These are phyloP conservation scores for Yarrowia hollandica DNA, from an alignment of 805 yeast genomes.

Conservation along the genomic window DNA sequence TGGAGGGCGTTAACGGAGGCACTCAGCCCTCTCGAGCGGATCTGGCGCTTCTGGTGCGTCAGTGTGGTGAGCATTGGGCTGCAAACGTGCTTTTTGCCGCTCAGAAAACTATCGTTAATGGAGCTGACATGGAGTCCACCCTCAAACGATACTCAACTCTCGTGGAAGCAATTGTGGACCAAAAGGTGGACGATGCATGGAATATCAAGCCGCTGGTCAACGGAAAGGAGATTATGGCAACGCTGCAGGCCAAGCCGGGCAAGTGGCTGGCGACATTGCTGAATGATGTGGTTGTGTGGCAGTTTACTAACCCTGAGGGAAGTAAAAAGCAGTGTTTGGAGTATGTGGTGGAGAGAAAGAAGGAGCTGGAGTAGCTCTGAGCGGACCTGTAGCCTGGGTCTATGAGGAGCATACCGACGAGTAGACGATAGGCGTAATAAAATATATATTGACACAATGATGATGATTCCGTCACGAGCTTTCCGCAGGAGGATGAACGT, in stretches of 20 bases:
- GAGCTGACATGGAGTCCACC: slow-evolving; percentile 40
- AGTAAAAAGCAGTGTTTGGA: slow-evolving; percentile 56
- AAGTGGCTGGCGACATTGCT: slow-evolving; percentile 74
- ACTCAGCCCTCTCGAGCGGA: slow-evolving; percentile 46
- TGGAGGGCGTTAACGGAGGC: slow-evolving; percentile 35
- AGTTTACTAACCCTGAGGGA: slow-evolving; percentile 67
- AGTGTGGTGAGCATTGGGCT: slow-evolving; percentile 54
- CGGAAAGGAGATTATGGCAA: slow-evolving; percentile 60
- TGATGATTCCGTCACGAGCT: no score
- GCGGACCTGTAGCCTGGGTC: not conserved
- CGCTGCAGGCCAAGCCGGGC: slow-evolving; percentile 65
- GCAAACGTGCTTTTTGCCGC: slow-evolving; percentile 45
- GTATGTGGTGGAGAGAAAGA: slow-evolving; percentile 34
- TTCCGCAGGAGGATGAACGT: no score
- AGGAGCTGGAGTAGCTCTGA: slow-evolving; percentile 43
- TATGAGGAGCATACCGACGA: not conserved
- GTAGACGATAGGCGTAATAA: no score
- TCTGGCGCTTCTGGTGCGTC: slow-evolving; percentile 59
- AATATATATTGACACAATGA: no score
- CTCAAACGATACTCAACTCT: slow-evolving; percentile 34
- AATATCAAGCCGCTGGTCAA: slow-evolving; percentile 62
- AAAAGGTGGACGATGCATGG: slow-evolving; percentile 48
- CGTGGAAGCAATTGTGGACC: slow-evolving; percentile 38
- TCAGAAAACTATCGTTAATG: slow-evolving; percentile 39
- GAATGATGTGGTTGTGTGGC: slow-evolving; percentile 66